Evolutionary conservation across 352 stramenopile species (phyloP).

Genomic region (Phytopythium ostracodes): DNA sequence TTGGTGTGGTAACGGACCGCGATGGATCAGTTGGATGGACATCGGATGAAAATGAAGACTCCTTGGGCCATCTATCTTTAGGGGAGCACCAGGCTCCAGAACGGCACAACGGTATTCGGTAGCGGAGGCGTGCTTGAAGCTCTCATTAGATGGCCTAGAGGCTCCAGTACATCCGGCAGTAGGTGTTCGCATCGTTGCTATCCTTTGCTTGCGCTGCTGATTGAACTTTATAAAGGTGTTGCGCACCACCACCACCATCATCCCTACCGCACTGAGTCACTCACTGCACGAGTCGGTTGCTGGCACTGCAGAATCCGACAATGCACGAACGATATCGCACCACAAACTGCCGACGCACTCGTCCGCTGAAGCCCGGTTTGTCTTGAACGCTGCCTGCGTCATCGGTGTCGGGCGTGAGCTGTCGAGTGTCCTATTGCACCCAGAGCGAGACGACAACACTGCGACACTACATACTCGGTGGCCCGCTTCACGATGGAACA

Average conservation of each 20-base stretch:
- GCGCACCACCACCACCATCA: too few species aligned
- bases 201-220: not conserved
- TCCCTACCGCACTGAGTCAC: not conserved
- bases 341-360: not conserved
- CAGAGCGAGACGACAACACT: not conserved
- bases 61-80: too few species aligned
- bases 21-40: too few species aligned
- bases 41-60: too few species aligned
- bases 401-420: not conserved
- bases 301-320: not conserved
- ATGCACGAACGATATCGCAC: not conserved
- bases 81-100: too few species aligned
- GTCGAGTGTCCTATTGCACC: not conserved
- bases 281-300: not conserved
- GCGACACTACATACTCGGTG: too few species aligned
- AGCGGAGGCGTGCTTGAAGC: too few species aligned
- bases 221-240: not conserved
- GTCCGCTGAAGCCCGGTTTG: not conserved
- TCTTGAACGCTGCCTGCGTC: not conserved
- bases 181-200: too few species aligned
- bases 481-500: not conserved
- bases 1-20: too few species aligned
- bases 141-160: too few species aligned
- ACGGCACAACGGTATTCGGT: too few species aligned
- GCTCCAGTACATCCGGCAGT: too few species aligned